Evolutionary conservation across 768 basidiomycete genomes (phyloP).

Genomic region (Favolaschia claudopus): DNA sequence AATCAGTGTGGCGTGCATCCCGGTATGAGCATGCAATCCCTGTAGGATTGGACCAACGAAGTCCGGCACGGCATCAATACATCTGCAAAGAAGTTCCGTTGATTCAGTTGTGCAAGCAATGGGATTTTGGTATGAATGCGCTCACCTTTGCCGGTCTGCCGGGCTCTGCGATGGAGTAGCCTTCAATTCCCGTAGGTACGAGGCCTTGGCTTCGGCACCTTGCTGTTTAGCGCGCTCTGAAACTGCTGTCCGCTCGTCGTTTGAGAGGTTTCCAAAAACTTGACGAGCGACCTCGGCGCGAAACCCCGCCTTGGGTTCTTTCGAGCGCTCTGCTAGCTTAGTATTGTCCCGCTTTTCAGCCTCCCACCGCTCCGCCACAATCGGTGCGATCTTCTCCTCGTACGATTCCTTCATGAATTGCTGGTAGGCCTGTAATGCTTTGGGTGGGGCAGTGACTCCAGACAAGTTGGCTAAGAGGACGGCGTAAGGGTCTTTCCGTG

Average conservation of each 20-base stretch:
- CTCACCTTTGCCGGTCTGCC: conserved; percentile 2
- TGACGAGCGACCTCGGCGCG: neutral
- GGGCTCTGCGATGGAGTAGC: neutral
- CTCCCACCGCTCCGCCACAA: neutral
- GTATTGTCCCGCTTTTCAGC: neutral
- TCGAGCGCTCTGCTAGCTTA: neutral
- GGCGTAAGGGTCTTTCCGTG: neutral
- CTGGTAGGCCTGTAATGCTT: conserved; percentile 3
- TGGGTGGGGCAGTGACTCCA: neutral
- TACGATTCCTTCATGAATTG: conserved; percentile 10
- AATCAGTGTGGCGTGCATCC: neutral
- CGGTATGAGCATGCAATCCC: conserved; percentile 2
- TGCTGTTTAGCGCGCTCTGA: neutral
- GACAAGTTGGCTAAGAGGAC: neutral
- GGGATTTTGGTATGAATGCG: neutral
- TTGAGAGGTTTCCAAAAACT: neutral
- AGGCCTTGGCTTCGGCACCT: neutral
- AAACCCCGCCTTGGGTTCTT: neutral
- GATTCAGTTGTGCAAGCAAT: too few relatives aligned
- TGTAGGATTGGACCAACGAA: conserved; percentile 9
- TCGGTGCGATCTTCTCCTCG: neutral
- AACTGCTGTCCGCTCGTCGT: neutral
- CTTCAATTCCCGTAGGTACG: neutral
- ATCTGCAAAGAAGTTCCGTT: neutral
- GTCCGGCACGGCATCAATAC: neutral